phyloP scores from a whole-genome alignment of 495 filamentous ascomycete genomes.

The Hamigera avellanea region DNA sequence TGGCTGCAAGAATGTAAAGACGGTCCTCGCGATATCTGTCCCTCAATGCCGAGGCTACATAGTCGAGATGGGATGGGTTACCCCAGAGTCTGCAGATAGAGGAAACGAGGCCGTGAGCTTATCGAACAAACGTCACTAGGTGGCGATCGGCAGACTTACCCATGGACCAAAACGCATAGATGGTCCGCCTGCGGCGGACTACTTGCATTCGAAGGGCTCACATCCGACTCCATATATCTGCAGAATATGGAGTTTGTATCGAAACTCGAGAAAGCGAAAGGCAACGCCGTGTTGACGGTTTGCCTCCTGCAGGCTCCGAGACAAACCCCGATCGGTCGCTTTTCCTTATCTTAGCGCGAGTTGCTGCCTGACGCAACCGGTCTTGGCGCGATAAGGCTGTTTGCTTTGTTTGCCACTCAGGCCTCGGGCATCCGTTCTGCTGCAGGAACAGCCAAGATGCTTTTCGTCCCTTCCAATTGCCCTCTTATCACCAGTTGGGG shows the following conservation, averaged over 20 bases:
- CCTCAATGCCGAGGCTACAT: slow-evolving; percentile 55
- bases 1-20: slow-evolving; percentile 63
- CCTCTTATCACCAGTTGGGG: slow-evolving; percentile 21
- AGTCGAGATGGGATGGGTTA: slow-evolving; percentile 72
- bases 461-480: background rate
- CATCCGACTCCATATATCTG: slow-evolving; percentile 7
- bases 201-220: background rate
- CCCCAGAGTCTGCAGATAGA: slow-evolving; percentile 63
- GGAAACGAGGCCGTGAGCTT: slow-evolving; percentile 5
- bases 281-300: background rate
- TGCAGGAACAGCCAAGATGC: background rate
- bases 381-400: slow-evolving; percentile 5
- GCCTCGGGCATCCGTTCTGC: background rate
- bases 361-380: background rate
- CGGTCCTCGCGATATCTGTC: slow-evolving; percentile 49
- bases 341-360: background rate
- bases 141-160: slow-evolving; percentile 43
- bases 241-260: background rate
- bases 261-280: slow-evolving; percentile 1
- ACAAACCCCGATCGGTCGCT: too few relatives aligned
- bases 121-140: slow-evolving; percentile 4
- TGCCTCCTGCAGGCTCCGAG: too few relatives aligned
- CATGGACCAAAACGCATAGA: slow-evolving; percentile 90
- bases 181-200: slow-evolving; percentile 42
- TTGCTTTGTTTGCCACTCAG: slow-evolving; percentile 7